Evolutionary conservation across 371 early-diverging fungal species (phyloP).

Genomic region (Lichtheimia corymbifera): DNA sequence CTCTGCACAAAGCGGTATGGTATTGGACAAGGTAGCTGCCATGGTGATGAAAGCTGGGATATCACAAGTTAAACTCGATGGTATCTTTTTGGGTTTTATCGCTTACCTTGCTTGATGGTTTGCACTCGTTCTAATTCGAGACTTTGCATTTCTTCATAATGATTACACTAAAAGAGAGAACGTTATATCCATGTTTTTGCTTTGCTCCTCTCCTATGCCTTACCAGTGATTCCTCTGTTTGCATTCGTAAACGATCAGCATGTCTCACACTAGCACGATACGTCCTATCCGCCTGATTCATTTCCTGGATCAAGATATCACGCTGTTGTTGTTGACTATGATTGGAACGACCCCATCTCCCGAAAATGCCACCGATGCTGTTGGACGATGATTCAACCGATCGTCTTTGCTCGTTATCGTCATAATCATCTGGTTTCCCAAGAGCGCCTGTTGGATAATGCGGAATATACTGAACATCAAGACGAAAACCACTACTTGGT

Average conservation of each 20-base stretch:
- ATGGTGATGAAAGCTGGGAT: conserved; percentile 61
- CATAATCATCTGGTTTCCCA: conserved; percentile 3
- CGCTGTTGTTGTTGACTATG: conserved; percentile 9
- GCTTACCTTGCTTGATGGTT: conserved; percentile 56
- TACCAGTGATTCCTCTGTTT: conserved; percentile 68
- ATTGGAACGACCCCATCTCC: conserved; percentile 22
- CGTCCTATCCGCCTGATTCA: conserved; percentile 57
- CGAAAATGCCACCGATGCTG: conserved; percentile 20
- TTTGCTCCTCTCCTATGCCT: conserved; percentile 16
- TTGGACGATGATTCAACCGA: not conserved
- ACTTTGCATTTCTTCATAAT: conserved; percentile 61
- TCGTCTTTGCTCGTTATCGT: not conserved
- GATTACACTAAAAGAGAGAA: conserved; percentile 36
- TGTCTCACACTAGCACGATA: conserved; percentile 59
- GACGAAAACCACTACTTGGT: not conserved
- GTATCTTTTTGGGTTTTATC: not conserved
- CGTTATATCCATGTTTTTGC: no score
- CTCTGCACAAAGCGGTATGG: conserved; percentile 54
- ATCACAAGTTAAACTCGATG: no score
- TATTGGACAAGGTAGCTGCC: conserved; percentile 63
- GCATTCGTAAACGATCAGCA: conserved; percentile 61
- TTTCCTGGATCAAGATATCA: conserved; percentile 17
- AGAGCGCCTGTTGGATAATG: conserved; percentile 2
- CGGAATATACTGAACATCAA: not conserved
- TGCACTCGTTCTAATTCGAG: conserved; percentile 60